Base-by-base conservation (phyloP, 2,329 filamentous ascomycete genomes). In the Verticillium isaacii region DNA sequence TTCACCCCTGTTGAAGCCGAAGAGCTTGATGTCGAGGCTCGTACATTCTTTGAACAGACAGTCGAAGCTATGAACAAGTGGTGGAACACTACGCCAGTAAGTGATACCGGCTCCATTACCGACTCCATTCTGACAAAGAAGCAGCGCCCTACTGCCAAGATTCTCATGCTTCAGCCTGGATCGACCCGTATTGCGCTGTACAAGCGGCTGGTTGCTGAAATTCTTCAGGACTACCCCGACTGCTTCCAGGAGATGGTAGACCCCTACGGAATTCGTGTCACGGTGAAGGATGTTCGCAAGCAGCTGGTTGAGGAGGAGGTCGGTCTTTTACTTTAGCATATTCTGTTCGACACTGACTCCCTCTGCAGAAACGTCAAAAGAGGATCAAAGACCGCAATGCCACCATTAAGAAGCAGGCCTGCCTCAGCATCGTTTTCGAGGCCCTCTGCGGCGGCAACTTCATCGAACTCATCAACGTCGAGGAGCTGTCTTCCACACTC, bases 371-470 rank as follows among this genome's bases (percentile, higher is more conserved):
- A 34, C 54, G 25, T 8, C 25, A 32, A 4, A 19, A 1, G 3
- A 12, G 45, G 19, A 19, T 50, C 45, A 14, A 23, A 3, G 45
- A n/a, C 8, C 45, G 45, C 19, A 23, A 50, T 5, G 9, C 45
- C 19, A 34, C 54, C 25, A 32, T 56, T 15, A 32, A 56, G 54
- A 56, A 32, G 54, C 54, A 56, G 17, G 29, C 54, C 15, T 32
- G 54, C 17, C 54, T 56, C 25, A 32, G 54, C 29, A 56, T 56
- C 32, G 29, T 56, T 25, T 32, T 75, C n/a, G 74, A 75, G 54
- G 73, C 73, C 36, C 63, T 76, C 17, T 61, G 68, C 2, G 73
- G 73, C 2, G 66, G 66, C 4, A 62, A 67, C 3, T 74, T 76
- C 58, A 67, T 67, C 1, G 19, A 59, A 12, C 56, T 62, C 25